phyloP scores from a whole-genome alignment of 163 green algal genomes.

The Chlorella variabilis region DNA sequence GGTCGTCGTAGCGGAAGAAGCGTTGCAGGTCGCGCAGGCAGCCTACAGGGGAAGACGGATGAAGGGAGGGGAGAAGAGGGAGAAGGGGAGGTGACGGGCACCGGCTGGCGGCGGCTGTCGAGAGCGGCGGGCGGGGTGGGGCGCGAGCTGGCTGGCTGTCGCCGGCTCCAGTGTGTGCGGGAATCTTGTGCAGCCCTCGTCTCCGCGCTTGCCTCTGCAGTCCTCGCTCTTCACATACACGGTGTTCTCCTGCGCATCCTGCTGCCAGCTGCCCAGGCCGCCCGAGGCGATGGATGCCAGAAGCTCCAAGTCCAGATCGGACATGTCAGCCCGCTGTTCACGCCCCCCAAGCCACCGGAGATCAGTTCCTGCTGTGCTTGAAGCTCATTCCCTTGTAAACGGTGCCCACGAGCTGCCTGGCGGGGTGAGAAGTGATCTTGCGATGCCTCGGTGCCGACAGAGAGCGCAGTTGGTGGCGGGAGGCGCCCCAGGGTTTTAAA shows the following conservation, averaged over 20 bases:
- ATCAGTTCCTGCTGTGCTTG: too few relatives aligned
- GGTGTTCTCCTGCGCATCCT: slow-evolving; percentile 12
- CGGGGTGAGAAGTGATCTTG: too few relatives aligned
- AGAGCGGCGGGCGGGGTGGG: not conserved
- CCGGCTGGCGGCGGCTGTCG: not conserved
- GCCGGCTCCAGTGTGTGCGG: too few relatives aligned
- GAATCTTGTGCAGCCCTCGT: not conserved
- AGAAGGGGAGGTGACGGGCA: not conserved
- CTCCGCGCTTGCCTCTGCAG: slow-evolving; percentile 36
- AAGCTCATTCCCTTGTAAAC: too few relatives aligned
- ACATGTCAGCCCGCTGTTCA: not conserved
- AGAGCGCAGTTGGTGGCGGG: too few relatives aligned
- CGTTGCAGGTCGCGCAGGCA: slow-evolving; percentile 91
- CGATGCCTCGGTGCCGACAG: too few relatives aligned
- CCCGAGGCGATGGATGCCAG: slow-evolving; percentile 67
- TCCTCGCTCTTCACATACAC: slow-evolving; percentile 67
- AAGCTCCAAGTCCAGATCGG: slow-evolving; percentile 54
- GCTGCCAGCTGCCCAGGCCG: slow-evolving; percentile 56
- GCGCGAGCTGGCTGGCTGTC: too few relatives aligned
- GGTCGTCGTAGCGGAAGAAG: slow-evolving; percentile 90
- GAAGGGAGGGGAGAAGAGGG: too few relatives aligned
- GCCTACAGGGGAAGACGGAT: too few relatives aligned
- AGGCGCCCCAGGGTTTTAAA: too few relatives aligned
- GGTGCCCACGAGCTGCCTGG: too few relatives aligned
- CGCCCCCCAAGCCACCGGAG: too few relatives aligned